A percentile compares a stretch with the other conserved stretches of the same genome.
phyloP scores from a whole-genome alignment of 2,329 filamentous ascomycete genomes.

The Paecilomyces niveus region DNA sequence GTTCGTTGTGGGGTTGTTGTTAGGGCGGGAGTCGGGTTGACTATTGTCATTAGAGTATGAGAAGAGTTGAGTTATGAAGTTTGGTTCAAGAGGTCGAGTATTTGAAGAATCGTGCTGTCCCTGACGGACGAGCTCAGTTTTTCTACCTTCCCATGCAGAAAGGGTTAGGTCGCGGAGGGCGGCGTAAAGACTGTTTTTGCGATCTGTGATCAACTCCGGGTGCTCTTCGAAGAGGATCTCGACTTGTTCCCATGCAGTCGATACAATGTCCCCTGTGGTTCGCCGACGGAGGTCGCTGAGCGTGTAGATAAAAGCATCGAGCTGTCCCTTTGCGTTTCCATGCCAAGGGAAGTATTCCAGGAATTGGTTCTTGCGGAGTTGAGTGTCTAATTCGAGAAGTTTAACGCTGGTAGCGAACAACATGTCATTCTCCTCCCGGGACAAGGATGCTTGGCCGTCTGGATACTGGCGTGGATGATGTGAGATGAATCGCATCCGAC shows the following conservation, averaged over 20 bases:
- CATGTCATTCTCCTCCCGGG: constrained; percentile 5
- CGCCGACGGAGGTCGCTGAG: constrained; percentile 5
- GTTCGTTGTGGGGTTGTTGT: neutral
- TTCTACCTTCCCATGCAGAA: constrained; percentile 6
- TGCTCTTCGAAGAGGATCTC: constrained; percentile 6
- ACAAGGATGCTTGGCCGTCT: neutral
- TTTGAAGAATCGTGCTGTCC: neutral
- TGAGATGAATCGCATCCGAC: constrained; percentile 4
- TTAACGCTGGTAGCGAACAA: constrained; percentile 1
- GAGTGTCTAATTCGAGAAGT: constrained; percentile 4
- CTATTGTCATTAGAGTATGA: neutral
- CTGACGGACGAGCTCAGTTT: neutral
- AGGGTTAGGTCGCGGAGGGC: constrained; percentile 7
- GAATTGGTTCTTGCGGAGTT: constrained; percentile 4
- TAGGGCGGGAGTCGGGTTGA: neutral
- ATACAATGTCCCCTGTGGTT: constrained; percentile 3
- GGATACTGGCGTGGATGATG: constrained; percentile 7
- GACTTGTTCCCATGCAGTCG: constrained; percentile 7
- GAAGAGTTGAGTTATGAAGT: constrained; percentile 1
- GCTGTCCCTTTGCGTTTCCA: constrained; percentile 5
- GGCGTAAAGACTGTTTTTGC: constrained; percentile 1
- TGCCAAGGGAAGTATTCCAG: constrained; percentile 6
- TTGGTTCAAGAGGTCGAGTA: neutral
- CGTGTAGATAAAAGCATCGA: constrained; percentile 6
- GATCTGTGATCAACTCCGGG: constrained; percentile 5